phyloP scores from a whole-genome alignment of 2,329 filamentous ascomycete species.

The Phyllosticta citriasiana region DNA sequence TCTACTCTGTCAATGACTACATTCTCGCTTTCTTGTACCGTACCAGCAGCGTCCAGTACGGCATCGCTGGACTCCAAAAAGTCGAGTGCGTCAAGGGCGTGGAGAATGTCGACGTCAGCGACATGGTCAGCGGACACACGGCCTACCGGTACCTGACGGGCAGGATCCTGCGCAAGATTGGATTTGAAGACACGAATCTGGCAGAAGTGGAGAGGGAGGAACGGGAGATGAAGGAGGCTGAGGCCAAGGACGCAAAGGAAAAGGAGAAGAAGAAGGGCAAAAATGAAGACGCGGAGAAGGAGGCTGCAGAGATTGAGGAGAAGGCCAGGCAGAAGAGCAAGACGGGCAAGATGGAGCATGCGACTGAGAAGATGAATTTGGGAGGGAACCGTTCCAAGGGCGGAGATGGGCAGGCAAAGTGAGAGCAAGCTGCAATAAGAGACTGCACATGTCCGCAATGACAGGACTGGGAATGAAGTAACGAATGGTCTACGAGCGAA shows the following conservation, averaged over 20 bases:
- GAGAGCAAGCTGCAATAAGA: background rate
- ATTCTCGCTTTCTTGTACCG: constrained; percentile 82
- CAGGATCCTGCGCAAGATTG: constrained; percentile 40
- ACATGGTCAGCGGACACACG: constrained; percentile 41
- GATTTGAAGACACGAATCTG: constrained; percentile 43
- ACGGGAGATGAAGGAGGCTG: constrained; percentile 23
- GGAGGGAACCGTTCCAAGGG: background rate
- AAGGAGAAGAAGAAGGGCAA: constrained; percentile 28
- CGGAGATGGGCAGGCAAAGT: background rate
- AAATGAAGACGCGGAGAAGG: constrained; percentile 18
- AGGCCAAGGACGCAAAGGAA: constrained; percentile 35
- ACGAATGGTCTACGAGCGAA: too few species aligned
- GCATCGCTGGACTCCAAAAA: constrained; percentile 72
- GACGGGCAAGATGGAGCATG: background rate
- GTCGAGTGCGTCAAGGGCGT: constrained; percentile 61
- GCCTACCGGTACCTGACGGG: constrained; percentile 43
- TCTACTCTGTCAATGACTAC: constrained; percentile 79
- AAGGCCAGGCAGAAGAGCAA: constrained; percentile 6
- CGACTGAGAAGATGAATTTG: constrained; percentile 5
- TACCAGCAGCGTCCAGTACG: constrained; percentile 69
- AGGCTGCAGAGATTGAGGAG: constrained; percentile 5
- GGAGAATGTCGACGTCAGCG: constrained; percentile 46
- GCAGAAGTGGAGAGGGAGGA: constrained; percentile 39
- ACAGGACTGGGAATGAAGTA: too few species aligned
- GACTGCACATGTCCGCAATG: too few species aligned